These are phyloP conservation scores for Citrus glauca DNA, from an alignment of 345 rosid genomes.

Conservation along the genomic window DNA sequence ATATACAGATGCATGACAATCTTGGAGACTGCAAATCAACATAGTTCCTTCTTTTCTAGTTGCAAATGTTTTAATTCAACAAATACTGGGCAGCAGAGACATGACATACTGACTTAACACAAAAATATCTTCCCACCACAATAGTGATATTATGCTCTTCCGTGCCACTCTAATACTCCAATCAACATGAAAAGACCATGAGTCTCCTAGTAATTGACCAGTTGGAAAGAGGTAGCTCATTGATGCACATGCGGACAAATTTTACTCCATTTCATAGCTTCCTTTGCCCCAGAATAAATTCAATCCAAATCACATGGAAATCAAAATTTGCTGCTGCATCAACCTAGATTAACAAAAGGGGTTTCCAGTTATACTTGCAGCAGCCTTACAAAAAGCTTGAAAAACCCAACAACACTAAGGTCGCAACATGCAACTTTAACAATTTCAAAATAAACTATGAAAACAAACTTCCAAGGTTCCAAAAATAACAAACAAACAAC, in stretches of 20 bases:
- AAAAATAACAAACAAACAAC: background rate
- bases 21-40: background rate
- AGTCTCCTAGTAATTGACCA: background rate
- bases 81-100: background rate
- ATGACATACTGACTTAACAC: no score
- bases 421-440: background rate
- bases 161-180: background rate
- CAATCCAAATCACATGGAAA: background rate
- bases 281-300: background rate
- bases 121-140: background rate
- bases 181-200: background rate
- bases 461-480: background rate
- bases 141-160: background rate
- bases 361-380: constrained; percentile 22
- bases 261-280: background rate
- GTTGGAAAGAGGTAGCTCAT: background rate
- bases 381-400: background rate
- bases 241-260: background rate
- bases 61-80: background rate
- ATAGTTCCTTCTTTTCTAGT: background rate
- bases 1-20: background rate
- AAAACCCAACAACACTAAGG: background rate
- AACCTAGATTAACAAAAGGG: background rate
- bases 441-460: background rate
- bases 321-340: background rate